Conservation (phyloP, 1,284 basidiomycete genomes). For the Puccinia novopanici region DNA sequence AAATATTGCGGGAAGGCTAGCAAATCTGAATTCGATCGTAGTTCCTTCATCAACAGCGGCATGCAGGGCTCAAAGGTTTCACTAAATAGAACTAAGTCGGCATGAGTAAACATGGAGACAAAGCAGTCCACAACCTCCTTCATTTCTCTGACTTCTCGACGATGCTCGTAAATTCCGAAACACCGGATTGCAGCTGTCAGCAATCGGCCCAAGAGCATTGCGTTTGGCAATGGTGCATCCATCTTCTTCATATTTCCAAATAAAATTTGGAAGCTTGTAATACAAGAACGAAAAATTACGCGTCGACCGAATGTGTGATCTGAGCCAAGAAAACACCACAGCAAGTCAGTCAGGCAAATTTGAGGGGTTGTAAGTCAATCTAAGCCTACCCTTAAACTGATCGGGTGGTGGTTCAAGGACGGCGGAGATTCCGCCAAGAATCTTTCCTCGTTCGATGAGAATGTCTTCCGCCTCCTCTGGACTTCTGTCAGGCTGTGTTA, state of each 20-base stretch:
- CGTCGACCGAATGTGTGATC: slow-evolving; percentile 69
- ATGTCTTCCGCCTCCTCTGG: slow-evolving; percentile 52
- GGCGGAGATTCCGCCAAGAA: slow-evolving; percentile 44
- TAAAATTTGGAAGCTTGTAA: slow-evolving; percentile 85
- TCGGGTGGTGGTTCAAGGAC: slow-evolving; percentile 46
- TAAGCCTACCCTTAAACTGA: slow-evolving; percentile 35
- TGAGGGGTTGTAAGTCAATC: neutral
- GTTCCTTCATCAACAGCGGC: slow-evolving; percentile 79
- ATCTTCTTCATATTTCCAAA: slow-evolving; percentile 67
- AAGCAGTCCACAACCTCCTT: slow-evolving; percentile 87
- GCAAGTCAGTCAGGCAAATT: neutral
- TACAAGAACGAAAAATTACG: slow-evolving; percentile 80
- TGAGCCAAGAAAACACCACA: slow-evolving; percentile 18
- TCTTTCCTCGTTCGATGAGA: slow-evolving; percentile 60
- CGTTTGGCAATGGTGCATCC: slow-evolving; percentile 77
- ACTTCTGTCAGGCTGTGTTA: slow-evolving; percentile 42
- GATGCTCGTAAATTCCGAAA: slow-evolving; percentile 78
- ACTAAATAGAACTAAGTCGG: slow-evolving; percentile 86
- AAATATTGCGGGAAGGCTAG: slow-evolving; percentile 84
- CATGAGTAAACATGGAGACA: slow-evolving; percentile 73
- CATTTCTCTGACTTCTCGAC: slow-evolving; percentile 73
- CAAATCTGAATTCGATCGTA: slow-evolving; percentile 71
- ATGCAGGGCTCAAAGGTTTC: slow-evolving; percentile 89
- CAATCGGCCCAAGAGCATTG: slow-evolving; percentile 80
- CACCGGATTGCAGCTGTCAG: slow-evolving; percentile 83